phyloP scores from a whole-genome alignment of 345 rosid species.

The Corchorus olitorius region DNA sequence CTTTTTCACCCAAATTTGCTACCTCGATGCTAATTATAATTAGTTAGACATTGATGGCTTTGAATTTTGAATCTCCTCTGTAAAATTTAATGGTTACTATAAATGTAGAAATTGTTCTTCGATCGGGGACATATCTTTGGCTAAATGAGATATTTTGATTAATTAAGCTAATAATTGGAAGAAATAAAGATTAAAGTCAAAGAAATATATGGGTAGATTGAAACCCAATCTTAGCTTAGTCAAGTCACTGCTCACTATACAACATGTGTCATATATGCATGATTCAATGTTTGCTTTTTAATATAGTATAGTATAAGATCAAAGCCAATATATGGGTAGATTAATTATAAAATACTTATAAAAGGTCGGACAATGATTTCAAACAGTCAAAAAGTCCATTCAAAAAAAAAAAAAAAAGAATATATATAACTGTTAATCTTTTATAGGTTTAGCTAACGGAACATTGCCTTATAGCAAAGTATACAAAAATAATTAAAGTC shows the following conservation, averaged over 20 bases:
- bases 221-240: too few species aligned
- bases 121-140: too few species aligned
- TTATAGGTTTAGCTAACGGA: slow-evolving; percentile 16
- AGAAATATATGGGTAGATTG: too few species aligned
- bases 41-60: too few species aligned
- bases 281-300: neutral
- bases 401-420: slow-evolving; percentile 14
- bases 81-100: too few species aligned
- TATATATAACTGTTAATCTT: slow-evolving; percentile 23
- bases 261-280: slow-evolving; percentile 1
- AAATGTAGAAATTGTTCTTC: too few species aligned
- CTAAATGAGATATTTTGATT: too few species aligned
- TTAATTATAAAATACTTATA: neutral
- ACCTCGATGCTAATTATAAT: too few species aligned
- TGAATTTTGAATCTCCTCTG: too few species aligned
- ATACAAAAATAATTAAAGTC: slow-evolving; percentile 18
- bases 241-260: neutral
- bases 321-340: neutral
- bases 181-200: too few species aligned
- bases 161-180: too few species aligned
- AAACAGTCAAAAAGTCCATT: slow-evolving; percentile 30
- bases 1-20: neutral
- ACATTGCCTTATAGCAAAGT: slow-evolving; percentile 12
- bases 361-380: slow-evolving; percentile 27
- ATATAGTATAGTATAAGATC: neutral